These are phyloP conservation scores for Exophiala viscosa DNA, from an alignment of 2,329 filamentous ascomycete genomes.

Conservation along the genomic window DNA sequence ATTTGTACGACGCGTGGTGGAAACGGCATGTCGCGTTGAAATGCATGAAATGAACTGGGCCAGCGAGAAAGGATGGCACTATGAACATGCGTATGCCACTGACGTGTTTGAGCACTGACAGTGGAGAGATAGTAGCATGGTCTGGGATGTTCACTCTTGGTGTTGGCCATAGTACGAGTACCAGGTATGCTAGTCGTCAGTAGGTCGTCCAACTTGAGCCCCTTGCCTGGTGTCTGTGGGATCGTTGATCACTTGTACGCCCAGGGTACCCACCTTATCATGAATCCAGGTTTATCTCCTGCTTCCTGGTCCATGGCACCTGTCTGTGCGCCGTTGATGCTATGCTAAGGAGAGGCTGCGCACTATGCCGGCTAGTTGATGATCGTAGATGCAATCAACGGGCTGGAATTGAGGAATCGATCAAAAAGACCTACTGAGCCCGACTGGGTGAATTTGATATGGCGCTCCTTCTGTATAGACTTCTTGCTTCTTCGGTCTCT, in stretches of 20 bases:
- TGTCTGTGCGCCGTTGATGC: neutral
- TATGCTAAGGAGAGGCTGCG: no score
- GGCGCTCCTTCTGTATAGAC: neutral
- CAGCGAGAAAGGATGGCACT: no score
- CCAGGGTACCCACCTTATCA: neutral
- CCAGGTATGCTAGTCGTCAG: no score
- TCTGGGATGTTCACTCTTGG: neutral
- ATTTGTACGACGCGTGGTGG: neutral
- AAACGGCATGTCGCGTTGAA: no score
- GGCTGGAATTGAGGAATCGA: neutral
- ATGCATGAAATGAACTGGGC: neutral
- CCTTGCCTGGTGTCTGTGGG: neutral
- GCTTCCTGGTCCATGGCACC: neutral
- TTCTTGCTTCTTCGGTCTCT: neutral
- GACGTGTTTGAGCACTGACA: constrained; percentile 10
- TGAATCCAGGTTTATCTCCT: neutral
- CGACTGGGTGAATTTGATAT: neutral
- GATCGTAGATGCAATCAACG: no score
- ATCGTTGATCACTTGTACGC: neutral
- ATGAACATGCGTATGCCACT: neutral
- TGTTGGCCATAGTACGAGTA: neutral
- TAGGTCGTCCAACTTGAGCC: neutral
- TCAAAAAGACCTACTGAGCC: neutral
- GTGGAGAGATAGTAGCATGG: neutral
- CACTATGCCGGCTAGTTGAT: no score